Conservation (phyloP, 805 yeast species). For the Saturnispora quitensis region DNA sequence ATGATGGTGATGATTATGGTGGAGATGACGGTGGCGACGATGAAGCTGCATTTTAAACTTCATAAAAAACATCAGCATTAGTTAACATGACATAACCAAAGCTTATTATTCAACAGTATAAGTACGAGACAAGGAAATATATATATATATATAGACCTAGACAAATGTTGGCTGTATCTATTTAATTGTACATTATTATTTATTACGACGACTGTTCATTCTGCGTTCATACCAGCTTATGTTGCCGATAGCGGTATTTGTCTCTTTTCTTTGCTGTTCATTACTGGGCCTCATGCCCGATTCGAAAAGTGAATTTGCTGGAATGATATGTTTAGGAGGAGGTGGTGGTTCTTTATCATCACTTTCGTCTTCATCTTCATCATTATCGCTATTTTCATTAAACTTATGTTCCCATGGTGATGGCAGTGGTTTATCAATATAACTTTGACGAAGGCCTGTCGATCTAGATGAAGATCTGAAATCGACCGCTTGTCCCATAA, state of each 20-base stretch:
- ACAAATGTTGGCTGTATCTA: background rate
- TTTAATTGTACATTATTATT: conserved; percentile 1
- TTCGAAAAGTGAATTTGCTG: conserved; percentile 15
- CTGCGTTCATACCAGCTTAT: conserved; percentile 9
- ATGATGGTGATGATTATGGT: conserved; percentile 56
- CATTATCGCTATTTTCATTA: background rate
- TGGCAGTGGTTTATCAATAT: conserved; percentile 7
- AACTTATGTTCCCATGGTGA: background rate
- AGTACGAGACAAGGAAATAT: background rate
- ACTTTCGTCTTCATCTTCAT: background rate
- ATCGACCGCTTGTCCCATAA: conserved; percentile 20
- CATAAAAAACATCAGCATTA: background rate
- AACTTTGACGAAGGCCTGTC: conserved; percentile 10
- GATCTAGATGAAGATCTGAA: conserved; percentile 14
- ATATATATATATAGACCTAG: background rate
- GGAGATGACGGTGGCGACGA: conserved; percentile 52
- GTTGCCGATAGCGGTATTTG: background rate
- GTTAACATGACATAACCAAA: background rate
- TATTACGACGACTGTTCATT: conserved; percentile 1
- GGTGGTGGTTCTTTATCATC: conserved; percentile 16
- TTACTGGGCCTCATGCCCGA: background rate
- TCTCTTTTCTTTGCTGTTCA: background rate
- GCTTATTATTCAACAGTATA: background rate
- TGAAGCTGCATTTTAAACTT: conserved; percentile 55
- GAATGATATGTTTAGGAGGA: conserved; percentile 22